phyloP scores from a whole-genome alignment of 2,329 filamentous ascomycete genomes.

The Neurospora crassa region DNA sequence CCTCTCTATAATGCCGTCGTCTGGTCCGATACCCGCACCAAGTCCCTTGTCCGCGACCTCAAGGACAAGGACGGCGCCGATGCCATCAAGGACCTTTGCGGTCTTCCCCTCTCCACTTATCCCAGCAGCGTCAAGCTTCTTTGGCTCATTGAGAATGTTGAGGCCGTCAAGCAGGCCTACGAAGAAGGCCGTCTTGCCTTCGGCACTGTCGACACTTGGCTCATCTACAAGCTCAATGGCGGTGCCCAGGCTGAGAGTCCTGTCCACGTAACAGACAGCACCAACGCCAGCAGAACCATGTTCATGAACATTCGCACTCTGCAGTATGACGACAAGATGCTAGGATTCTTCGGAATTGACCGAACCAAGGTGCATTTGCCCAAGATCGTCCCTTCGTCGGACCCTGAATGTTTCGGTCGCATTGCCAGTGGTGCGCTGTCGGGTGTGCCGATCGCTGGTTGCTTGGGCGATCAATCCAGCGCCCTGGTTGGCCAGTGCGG shows the following conservation, averaged over 20 bases:
- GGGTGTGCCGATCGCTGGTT: slow-evolving; percentile 69
- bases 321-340: slow-evolving; percentile 66
- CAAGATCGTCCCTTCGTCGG: slow-evolving; percentile 75
- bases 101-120: slow-evolving; percentile 79
- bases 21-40: slow-evolving; percentile 81
- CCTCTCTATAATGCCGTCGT: slow-evolving; percentile 78
- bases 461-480: slow-evolving; percentile 77
- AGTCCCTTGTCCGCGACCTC: slow-evolving; percentile 62
- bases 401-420: slow-evolving; percentile 61
- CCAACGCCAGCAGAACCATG: slow-evolving; percentile 87
- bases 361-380: slow-evolving; percentile 62
- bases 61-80: slow-evolving; percentile 60
- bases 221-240: slow-evolving; percentile 77
- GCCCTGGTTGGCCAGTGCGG: slow-evolving; percentile 80
- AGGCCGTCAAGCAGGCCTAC: slow-evolving; percentile 63
- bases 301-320: slow-evolving; percentile 82
- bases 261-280: slow-evolving; percentile 73
- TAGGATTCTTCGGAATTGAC: slow-evolving; percentile 70
- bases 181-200: slow-evolving; percentile 69
- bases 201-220: slow-evolving; percentile 82
- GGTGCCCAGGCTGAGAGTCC: slow-evolving; percentile 48
- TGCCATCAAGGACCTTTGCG: slow-evolving; percentile 60
- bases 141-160: slow-evolving; percentile 69
- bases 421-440: slow-evolving; percentile 56
- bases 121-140: slow-evolving; percentile 77